phyloP scores from a whole-genome alignment of 2,329 filamentous ascomycete genomes.

The Septoria linicola region DNA sequence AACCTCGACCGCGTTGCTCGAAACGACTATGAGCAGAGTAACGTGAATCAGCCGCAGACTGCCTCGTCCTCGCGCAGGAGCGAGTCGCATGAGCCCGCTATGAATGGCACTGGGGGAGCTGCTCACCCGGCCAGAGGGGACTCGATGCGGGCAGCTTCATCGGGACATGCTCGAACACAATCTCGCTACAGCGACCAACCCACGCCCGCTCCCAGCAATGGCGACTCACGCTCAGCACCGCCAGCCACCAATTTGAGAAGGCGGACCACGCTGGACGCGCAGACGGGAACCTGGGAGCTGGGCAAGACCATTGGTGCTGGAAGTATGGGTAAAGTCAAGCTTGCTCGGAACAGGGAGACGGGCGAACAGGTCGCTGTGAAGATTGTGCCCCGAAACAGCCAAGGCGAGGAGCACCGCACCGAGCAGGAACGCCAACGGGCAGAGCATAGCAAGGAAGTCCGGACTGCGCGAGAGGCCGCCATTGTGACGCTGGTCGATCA shows the following conservation, averaged over 20 bases:
- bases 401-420: slow-evolving; percentile 70
- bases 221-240: slow-evolving; percentile 4
- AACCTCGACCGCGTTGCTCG: slow-evolving; percentile 57
- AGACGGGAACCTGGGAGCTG: slow-evolving; percentile 85
- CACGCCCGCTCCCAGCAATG: slow-evolving; percentile 29
- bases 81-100: slow-evolving; percentile 51
- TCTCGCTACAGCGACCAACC: slow-evolving; percentile 48
- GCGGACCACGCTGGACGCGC: slow-evolving; percentile 79
- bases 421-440: slow-evolving; percentile 78
- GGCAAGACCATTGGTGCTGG: slow-evolving; percentile 97
- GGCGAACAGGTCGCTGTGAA: slow-evolving; percentile 97
- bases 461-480: slow-evolving; percentile 90
- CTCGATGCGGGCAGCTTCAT: slow-evolving; percentile 48
- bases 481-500: slow-evolving; percentile 94
- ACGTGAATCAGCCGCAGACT: slow-evolving; percentile 53
- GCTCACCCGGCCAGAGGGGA: slow-evolving; percentile 51
- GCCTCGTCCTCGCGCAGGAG: slow-evolving; percentile 56
- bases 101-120: slow-evolving; percentile 25
- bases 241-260: slow-evolving; percentile 47
- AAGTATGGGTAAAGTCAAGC: slow-evolving; percentile 98
- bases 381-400: slow-evolving; percentile 87
- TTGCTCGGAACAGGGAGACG: slow-evolving; percentile 85
- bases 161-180: slow-evolving; percentile 39
- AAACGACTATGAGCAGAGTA: slow-evolving; percentile 71
- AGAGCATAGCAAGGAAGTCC: slow-evolving; percentile 93